Base-by-base conservation (phyloP, 345 rosid species). In the Anacardium occidentale region DNA sequence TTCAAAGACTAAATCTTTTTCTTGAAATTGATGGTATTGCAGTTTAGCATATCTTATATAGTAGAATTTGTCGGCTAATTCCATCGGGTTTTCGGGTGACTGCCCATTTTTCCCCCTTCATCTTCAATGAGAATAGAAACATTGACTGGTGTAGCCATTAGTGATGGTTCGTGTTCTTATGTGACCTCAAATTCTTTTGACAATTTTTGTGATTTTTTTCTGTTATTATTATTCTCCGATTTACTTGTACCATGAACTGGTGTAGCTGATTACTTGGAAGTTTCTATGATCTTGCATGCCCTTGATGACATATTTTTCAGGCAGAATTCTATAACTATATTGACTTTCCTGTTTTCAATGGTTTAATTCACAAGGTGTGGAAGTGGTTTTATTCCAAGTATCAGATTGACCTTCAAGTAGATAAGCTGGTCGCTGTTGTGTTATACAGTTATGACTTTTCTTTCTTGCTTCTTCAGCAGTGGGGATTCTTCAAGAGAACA, bases 401-500 rank as follows among this genome's bases (percentile, higher is more conserved):
- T 54, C 25, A 68, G 65, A 62, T 34, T 52, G 62, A 65, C 72
- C 7, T 66, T 55, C 32, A 29, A 74, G 32, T 66, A 58, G 51
- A 73, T 62, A 29, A 72, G 61, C 71, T 76, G 76, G 56, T 85
- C 69, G 26, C 74, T 20, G 67, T 77, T 75, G 44, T 64, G 69
- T 48, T 68, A 26, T 67, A 60, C 79, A 72, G 77, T 77, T 73
- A 91, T 89, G 98, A 73, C 74, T 75, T 94, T 94, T 74, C 88
- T 86, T 82, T 70, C 85, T 72, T 91, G 79, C 85, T 74, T 82
- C 53, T 83, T 74, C 76, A 18, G 85, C 59, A 61, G 71, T 32
- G 76, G 44, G 68, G 75, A 40, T 62, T 66, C 85, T 50, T 63
- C 66, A 20, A 21, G 74, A 42, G 25, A 62, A 20, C 53, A 8